phyloP scores from a whole-genome alignment of 805 yeast genomes.

The Wickerhamiella hasegawae region DNA sequence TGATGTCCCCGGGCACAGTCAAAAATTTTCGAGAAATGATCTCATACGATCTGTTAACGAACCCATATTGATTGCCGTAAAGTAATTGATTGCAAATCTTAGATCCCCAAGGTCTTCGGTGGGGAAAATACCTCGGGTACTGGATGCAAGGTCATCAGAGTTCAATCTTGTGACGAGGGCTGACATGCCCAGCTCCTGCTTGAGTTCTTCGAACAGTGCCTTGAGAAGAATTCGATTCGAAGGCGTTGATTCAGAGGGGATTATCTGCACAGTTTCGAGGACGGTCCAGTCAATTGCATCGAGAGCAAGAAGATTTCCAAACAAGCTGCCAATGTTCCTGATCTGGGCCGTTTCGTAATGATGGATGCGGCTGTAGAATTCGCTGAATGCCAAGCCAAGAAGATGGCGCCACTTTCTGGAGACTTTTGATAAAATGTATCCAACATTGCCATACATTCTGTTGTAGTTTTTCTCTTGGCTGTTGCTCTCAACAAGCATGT shows the following conservation, averaged over 20 bases:
- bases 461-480: constrained; percentile 77
- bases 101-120: constrained; percentile 19
- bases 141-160: constrained; percentile 36
- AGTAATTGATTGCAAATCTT: constrained; percentile 71
- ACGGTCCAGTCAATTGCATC: constrained; percentile 53
- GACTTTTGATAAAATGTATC: constrained; percentile 42
- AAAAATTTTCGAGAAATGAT: too few species aligned
- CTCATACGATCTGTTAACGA: constrained; percentile 73
- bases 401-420: constrained; percentile 40
- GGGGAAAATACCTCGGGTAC: constrained; percentile 51
- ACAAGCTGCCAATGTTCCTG: constrained; percentile 65
- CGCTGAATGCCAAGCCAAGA: constrained; percentile 37
- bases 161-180: constrained; percentile 33
- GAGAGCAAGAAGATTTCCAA: constrained; percentile 68
- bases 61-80: constrained; percentile 87
- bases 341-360: constrained; percentile 57
- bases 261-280: constrained; percentile 39
- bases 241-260: constrained; percentile 61
- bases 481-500: constrained; percentile 65
- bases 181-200: constrained; percentile 54
- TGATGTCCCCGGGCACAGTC: too few species aligned
- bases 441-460: constrained; percentile 66
- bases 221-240: constrained; percentile 66
- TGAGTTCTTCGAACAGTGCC: constrained; percentile 63
- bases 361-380: constrained; percentile 42